Base-by-base conservation (phyloP, 352 stramenopile genomes). In the Globisporangium echinulatum region DNA sequence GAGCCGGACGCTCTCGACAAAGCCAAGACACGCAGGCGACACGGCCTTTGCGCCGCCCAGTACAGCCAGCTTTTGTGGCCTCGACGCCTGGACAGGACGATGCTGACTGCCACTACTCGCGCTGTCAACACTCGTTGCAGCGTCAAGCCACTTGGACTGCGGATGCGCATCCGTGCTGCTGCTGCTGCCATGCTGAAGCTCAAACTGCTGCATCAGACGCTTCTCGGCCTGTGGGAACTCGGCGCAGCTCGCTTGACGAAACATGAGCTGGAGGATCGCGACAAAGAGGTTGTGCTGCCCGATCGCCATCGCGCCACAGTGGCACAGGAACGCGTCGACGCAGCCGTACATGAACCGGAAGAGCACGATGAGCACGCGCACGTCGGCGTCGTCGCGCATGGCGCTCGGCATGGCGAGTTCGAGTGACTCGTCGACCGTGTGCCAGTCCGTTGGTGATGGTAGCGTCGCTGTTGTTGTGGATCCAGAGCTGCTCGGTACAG, bases 331-430 rank as follows among this genome's bases (percentile, higher is more conserved):
- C 25, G 70, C 59, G 52, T 93, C 82, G 42, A 90, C 75, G 59
- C 82, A 90, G 58, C 85, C 78, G 54, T 93, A 93, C 82, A 87
- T 90, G 51, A 93, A 90, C 66, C 74, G 78, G 58, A 90, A 88
- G 56, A 90, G 79, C 17, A 84, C 73, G 17, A 82, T 62, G 19
- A 74, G 57, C 13, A 52, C 53, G 47, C 58, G 54, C 44, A 70
- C 49, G 8, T 62, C 74, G 33, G 73, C 39, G 33, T 71, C 64
- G 19, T 64, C 64, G 17, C 75, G 56, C 8, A 47, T 14, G 7
- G 40, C 40, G 25, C 46, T 59, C 36, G 0, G 39, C 54, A 17
- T 58, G 55, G 55, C 49, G 43, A 63, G 63, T 14, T 69, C 53
- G 6, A 82, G 71, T n/a, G 71, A 65, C 8, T 85, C 74, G 19